phyloP scores from a whole-genome alignment of 73 alveolate species.

The Tetrahymena borealis region DNA sequence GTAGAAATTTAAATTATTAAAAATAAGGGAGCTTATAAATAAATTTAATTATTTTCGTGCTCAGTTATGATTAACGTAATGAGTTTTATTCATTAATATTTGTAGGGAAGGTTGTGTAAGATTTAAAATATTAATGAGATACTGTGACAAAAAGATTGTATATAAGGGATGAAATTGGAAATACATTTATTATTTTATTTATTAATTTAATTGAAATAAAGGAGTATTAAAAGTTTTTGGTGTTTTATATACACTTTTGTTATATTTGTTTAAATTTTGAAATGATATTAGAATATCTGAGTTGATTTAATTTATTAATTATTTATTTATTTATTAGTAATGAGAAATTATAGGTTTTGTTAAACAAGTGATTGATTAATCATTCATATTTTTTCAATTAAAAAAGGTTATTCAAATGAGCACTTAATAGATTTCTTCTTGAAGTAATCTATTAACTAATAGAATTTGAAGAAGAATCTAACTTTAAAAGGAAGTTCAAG shows the following conservation, averaged over 20 bases:
- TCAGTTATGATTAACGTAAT: too few species aligned
- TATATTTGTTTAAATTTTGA: too few species aligned
- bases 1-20: background rate
- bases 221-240: too few species aligned
- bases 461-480: background rate
- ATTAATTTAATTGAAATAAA: too few species aligned
- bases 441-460: background rate
- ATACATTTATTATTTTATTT: too few species aligned
- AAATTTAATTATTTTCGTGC: too few species aligned
- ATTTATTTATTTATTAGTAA: background rate
- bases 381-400: background rate
- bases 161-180: too few species aligned
- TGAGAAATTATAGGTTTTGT: background rate
- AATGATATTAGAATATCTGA: background rate
- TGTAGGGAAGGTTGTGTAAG: background rate
- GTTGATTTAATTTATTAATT: background rate
- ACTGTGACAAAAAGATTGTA: background rate
- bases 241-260: too few species aligned
- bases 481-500: background rate
- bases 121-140: background rate
- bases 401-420: background rate
- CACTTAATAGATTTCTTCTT: background rate
- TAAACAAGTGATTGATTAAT: background rate
- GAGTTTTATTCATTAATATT: too few species aligned
- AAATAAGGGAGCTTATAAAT: too few species aligned